These are phyloP conservation scores for Suaeda aralocaspica DNA, from an alignment of 148 eudicot species.

Conservation along the genomic window DNA sequence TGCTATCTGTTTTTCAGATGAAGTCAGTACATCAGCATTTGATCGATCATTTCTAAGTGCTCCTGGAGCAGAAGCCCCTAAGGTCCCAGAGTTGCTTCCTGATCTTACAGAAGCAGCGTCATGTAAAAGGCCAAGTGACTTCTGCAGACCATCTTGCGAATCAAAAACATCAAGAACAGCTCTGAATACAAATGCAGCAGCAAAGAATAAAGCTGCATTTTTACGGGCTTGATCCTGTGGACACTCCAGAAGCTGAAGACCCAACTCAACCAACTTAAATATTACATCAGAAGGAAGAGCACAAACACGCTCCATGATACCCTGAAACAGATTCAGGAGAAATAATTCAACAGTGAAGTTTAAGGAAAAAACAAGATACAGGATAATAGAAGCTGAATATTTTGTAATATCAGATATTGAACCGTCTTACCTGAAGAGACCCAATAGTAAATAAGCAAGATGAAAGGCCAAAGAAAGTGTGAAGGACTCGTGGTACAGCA, in stretches of 20 bases:
- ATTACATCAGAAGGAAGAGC: conserved; percentile 77
- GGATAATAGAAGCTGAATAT: background rate
- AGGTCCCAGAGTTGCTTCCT: conserved; percentile 64
- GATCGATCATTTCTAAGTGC: conserved; percentile 73
- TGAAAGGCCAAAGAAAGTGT: conserved; percentile 81
- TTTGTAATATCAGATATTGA: conserved; percentile 1
- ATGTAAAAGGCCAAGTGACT: conserved; percentile 52
- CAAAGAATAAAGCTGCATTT: conserved; percentile 90
- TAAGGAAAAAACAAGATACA: background rate
- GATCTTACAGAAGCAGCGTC: conserved; percentile 89
- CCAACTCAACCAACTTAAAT: conserved; percentile 72
- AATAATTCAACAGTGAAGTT: background rate
- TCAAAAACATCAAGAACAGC: conserved; percentile 91
- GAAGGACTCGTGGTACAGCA: conserved; percentile 65
- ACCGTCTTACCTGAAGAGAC: conserved; percentile 76
- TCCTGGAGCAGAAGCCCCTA: conserved; percentile 54
- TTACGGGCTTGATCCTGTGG: conserved; percentile 92
- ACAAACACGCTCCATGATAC: conserved; percentile 94
- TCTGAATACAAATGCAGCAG: conserved; percentile 90
- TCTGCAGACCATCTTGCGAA: conserved; percentile 83
- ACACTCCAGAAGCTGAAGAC: conserved; percentile 87
- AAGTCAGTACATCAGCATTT: conserved; percentile 76
- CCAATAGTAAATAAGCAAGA: conserved; percentile 94
- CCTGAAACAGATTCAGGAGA: conserved; percentile 39
- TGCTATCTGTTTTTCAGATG: conserved; percentile 93